Conservation (phyloP, 495 filamentous ascomycete genomes). For the Penicillium mononematosum region DNA sequence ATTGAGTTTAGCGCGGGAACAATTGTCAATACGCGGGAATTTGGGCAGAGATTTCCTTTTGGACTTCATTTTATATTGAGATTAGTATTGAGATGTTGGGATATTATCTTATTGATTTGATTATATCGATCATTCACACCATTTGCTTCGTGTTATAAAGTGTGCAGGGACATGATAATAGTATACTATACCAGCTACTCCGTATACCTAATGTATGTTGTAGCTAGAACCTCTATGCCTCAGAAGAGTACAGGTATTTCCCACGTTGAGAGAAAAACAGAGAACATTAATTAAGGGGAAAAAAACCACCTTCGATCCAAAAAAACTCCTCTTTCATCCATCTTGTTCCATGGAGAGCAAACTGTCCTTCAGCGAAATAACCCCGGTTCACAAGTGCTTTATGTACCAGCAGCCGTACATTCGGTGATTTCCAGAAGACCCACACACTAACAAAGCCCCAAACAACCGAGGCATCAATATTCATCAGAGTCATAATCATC, state of each 20-base stretch:
- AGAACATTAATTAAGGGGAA: neutral
- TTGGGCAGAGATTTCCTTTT: conserved; percentile 3
- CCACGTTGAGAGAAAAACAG: neutral
- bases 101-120: neutral
- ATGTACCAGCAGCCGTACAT: neutral
- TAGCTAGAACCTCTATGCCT: neutral
- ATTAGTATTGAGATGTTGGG: neutral
- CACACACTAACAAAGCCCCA: conserved; percentile 5
- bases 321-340: conserved; percentile 3
- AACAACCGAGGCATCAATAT: conserved; percentile 30
- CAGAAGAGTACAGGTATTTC: neutral
- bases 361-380: neutral
- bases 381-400: neutral
- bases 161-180: neutral
- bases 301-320: neutral
- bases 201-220: neutral
- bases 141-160: neutral
- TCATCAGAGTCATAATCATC: conserved; percentile 55
- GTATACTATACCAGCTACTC: neutral
- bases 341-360: neutral
- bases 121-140: neutral
- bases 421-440: conserved; percentile 6
- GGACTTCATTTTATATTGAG: conserved; percentile 1
- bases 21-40: conserved; percentile 9
- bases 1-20: conserved; percentile 22